These are phyloP conservation scores for Escovopsis weberi DNA, from an alignment of 2,329 filamentous ascomycete species.

Conservation along the genomic window DNA sequence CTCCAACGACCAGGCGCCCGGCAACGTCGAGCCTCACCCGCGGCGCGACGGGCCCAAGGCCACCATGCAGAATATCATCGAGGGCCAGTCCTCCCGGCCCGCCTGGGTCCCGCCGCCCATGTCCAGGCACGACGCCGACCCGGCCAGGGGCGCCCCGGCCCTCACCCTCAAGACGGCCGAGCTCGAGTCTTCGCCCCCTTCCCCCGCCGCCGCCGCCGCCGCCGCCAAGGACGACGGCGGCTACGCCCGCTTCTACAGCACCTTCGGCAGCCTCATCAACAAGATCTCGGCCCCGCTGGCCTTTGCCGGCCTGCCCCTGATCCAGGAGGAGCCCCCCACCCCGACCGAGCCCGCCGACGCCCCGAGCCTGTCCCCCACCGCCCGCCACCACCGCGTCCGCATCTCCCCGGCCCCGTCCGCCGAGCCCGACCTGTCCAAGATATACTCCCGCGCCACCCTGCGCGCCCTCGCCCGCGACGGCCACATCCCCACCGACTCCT, in stretches of 20 bases:
- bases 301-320: conserved; percentile 80
- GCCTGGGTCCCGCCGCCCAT: conserved; percentile 33
- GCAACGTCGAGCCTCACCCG: conserved; percentile 47
- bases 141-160: conserved; percentile 12
- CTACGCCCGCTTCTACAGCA: conserved; percentile 83
- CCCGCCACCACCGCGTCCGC: conserved; percentile 17
- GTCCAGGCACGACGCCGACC: conserved; percentile 11
- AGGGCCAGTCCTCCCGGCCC: conserved; percentile 36
- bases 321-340: conserved; percentile 31
- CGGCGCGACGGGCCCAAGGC: conserved; percentile 31
- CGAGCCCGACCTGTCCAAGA: conserved; percentile 65
- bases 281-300: conserved; percentile 80
- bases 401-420: conserved; percentile 9
- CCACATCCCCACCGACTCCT: conserved; percentile 55
- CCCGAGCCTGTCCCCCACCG: conserved; percentile 22
- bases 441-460: conserved; percentile 77
- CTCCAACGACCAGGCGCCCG: conserved; percentile 59
- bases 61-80: conserved; percentile 43
- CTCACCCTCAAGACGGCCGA: conserved; percentile 11
- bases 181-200: neutral
- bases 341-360: conserved; percentile 17
- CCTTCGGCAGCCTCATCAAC: conserved; percentile 79
- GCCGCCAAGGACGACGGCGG: conserved; percentile 48
- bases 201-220: conserved; percentile 3
- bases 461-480: conserved; percentile 60